Percentiles rank a stretch among this genome's conserved stretches.
Evolutionary conservation across 139 green algal genomes (phyloP).

Genomic region (Tetradesmus obliquus): DNA sequence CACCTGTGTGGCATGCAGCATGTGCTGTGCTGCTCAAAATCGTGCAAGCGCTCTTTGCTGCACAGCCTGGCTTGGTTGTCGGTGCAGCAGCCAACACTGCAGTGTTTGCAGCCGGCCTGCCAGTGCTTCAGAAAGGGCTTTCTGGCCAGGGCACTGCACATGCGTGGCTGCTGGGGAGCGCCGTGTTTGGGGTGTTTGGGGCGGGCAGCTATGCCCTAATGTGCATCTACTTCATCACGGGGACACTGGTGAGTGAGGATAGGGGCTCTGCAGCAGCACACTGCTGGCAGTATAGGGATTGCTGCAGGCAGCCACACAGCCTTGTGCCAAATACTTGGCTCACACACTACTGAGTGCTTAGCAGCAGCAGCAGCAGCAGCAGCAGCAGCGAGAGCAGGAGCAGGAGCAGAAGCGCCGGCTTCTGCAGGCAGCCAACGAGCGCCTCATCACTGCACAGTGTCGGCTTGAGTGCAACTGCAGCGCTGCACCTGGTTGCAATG

Average conservation of each 20-base stretch:
- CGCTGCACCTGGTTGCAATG: not conserved
- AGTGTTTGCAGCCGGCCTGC: slow-evolving; percentile 74
- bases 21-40: not conserved
- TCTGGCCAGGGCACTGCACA: slow-evolving; percentile 74
- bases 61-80: slow-evolving; percentile 60
- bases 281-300: too few species aligned
- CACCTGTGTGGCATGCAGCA: not conserved
- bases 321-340: too few species aligned
- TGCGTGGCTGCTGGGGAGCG: slow-evolving; percentile 85
- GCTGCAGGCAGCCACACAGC: too few species aligned
- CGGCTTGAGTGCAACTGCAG: too few species aligned
- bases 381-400: too few species aligned
- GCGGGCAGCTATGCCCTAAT: slow-evolving; percentile 84
- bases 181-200: slow-evolving; percentile 88
- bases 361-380: too few species aligned
- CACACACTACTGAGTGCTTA: too few species aligned
- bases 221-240: slow-evolving; percentile 95
- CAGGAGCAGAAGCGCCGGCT: too few species aligned
- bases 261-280: too few species aligned
- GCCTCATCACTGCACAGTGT: too few species aligned
- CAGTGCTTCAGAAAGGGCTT: slow-evolving; percentile 83
- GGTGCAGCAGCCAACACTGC: slow-evolving; percentile 63
- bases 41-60: not conserved
- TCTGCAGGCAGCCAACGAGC: too few species aligned
- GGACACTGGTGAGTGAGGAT: slow-evolving; percentile 68